These are phyloP conservation scores for Heritiera littoralis DNA, from an alignment of 345 rosid genomes.

Conservation along the genomic window DNA sequence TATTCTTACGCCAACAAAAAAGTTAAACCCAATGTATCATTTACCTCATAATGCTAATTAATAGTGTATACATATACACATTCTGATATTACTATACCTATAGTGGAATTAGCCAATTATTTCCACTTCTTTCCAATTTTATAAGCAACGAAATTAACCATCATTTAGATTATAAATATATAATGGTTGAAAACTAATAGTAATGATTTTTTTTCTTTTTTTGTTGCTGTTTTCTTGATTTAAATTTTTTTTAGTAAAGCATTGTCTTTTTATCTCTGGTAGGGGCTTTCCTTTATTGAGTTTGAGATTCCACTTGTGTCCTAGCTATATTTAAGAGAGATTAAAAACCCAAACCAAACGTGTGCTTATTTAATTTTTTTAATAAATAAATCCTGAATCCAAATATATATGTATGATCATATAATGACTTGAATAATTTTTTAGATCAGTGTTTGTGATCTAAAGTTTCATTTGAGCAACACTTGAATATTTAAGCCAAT, in stretches of 20 bases:
- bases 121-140: background rate
- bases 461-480: background rate
- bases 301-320: constrained; percentile 2
- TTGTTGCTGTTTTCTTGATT: background rate
- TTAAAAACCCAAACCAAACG: background rate
- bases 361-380: background rate
- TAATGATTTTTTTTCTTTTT: background rate
- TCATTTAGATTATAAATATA: background rate
- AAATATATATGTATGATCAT: background rate
- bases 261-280: background rate
- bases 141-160: background rate
- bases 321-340: background rate
- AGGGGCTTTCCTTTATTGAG: background rate
- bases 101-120: background rate
- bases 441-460: background rate
- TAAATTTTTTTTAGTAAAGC: background rate
- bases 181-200: background rate
- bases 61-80: background rate
- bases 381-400: background rate
- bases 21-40: background rate
- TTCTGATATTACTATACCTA: background rate
- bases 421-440: background rate
- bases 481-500: no score
- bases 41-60: background rate
- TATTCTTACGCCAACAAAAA: background rate